phyloP scores from a whole-genome alignment of 306 rosid species.

The Datisca glomerata region DNA sequence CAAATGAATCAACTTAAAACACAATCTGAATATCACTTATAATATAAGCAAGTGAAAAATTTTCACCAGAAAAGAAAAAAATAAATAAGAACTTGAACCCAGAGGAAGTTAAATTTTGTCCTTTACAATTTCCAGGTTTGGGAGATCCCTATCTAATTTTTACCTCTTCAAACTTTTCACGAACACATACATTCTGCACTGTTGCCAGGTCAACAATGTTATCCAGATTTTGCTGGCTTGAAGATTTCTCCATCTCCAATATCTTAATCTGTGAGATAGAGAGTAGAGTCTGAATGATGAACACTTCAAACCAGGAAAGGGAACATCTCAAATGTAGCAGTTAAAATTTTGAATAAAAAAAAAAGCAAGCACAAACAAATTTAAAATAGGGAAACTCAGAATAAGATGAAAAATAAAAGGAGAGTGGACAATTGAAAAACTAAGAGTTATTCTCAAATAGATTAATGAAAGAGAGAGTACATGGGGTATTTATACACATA shows the following conservation, averaged over 20 bases:
- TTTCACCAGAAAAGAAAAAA: no score
- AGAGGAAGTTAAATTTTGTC: no score
- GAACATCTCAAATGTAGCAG: no score
- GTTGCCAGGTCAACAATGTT: constrained; percentile 62
- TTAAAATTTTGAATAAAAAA: neutral
- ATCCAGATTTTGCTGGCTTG: constrained; percentile 68
- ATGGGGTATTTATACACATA: no score
- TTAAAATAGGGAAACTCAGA: neutral
- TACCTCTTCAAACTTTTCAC: constrained; percentile 69
- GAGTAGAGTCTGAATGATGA: constrained; percentile 6
- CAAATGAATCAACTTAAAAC: no score
- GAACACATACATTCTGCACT: constrained; percentile 50
- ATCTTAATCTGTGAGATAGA: constrained; percentile 46
- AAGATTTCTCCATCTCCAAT: constrained; percentile 67
- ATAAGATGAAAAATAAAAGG: neutral
- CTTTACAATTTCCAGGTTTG: no score
- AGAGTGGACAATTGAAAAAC: constrained; percentile 3
- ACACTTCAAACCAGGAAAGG: constrained; percentile 1
- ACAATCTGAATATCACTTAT: no score
- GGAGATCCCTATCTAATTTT: no score
- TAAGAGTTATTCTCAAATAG: no score
- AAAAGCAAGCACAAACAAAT: neutral
- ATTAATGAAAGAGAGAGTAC: no score
- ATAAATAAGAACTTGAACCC: no score
- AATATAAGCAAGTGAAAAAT: no score